These are phyloP conservation scores for Blastobotrys arbuscula DNA, from an alignment of 1,139 yeast species.

Conservation along the genomic window DNA sequence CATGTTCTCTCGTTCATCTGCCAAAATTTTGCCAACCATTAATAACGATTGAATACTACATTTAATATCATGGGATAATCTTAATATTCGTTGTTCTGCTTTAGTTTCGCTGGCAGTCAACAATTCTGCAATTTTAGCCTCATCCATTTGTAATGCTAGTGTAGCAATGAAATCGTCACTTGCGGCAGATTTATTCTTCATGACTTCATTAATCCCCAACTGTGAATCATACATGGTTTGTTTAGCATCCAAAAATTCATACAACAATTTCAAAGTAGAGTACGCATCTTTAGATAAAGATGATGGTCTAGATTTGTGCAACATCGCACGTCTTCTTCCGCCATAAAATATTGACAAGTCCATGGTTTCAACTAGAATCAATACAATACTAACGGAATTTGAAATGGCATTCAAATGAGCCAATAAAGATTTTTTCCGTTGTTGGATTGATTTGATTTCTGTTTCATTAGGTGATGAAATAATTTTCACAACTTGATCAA, in stretches of 20 bases:
- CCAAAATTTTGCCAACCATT: background rate
- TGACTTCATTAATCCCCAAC: conserved; percentile 55
- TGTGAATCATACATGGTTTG: conserved; percentile 66
- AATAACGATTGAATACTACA: conserved; percentile 3
- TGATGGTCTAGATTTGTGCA: conserved; percentile 8
- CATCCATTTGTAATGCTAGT: conserved; percentile 21
- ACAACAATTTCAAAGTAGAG: conserved; percentile 56
- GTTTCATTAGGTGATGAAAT: conserved; percentile 2
- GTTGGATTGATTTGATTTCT: conserved; percentile 19
- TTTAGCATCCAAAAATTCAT: conserved; percentile 70
- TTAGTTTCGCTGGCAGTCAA: conserved; percentile 17
- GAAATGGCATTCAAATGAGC: conserved; percentile 20
- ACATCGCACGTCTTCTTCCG: conserved; percentile 16
- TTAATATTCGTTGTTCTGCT: conserved; percentile 16
- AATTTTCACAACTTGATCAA: background rate
- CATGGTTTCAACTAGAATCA: conserved; percentile 27
- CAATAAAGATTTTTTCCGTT: conserved; percentile 20
- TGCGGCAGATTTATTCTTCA: conserved; percentile 47
- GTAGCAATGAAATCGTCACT: conserved; percentile 41
- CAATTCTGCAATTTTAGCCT: conserved; percentile 20
- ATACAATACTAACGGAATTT: conserved; percentile 20
- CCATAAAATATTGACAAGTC: conserved; percentile 29
- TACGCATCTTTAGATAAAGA: conserved; percentile 26
- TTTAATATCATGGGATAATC: conserved; percentile 14
- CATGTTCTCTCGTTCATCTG: conserved; percentile 9